Evolutionary conservation across 805 yeast genomes (phyloP), one percentile per base, ranked within the genome.

Genomic region (Pichia nanzhaoensis): DNA sequence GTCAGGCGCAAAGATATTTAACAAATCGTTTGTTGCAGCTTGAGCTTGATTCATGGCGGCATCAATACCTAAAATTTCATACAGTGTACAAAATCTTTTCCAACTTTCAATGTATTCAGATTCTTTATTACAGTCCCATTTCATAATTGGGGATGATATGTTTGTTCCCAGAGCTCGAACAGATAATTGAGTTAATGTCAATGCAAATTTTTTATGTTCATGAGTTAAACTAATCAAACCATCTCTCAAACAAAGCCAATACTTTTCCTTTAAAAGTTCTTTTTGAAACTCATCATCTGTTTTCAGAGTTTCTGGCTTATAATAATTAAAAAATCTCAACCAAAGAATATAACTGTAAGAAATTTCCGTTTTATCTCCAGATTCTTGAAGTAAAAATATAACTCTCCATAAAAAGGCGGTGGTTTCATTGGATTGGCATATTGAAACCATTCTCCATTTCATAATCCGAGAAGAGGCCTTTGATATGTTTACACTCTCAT

Each of bases 1-100:
- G 1, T 60, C 50, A 3, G 75, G 71, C 0, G 70, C 57, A 20
- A 86, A 68, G 13, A 85, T 59, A 1, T 64, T 65, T 1, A 77
- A 58, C 37, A 89, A 75, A 54, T 86, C 95, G 7, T 65, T 64
- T 1, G 74, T 63, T 0, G 93, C 91, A 12, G 87, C 95, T 53
- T 81, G 80, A 0, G 90, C 79, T 61, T 90, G 96, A 54, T 90
- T 89, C 54, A 86, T 64, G 0, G 96, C 84, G 0, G 96, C 79
- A 59, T 89, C 96, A 34, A 89, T 73, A 1, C 88, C 93, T 22
- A 86, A 65, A 39, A 89, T 84, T 56, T 89, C 96, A 55, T 77
- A 83, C 13, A 89, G 63, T 0, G 95, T 85, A 22, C 78, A 69
- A 55, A 71, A 89, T 47, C 85, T 72, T 36, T 76, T 71, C 96